Conservation (phyloP, 129 eudicot genomes). For the Artemisia argyi region DNA sequence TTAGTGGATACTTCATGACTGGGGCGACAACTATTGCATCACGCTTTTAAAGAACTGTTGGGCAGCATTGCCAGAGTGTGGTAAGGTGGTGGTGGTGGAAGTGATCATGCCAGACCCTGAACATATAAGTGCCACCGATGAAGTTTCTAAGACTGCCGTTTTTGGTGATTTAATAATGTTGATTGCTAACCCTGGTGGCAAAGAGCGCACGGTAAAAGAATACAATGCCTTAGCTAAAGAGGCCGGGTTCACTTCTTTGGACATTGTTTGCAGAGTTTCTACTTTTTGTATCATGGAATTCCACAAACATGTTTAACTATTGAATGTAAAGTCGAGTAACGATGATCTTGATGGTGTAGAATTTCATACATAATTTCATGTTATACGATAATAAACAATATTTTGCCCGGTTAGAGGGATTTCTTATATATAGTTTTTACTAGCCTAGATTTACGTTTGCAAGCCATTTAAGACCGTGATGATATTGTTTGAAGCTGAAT, state of each 20-base stretch:
- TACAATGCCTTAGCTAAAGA: conserved; percentile 22
- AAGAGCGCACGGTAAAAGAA: conserved; percentile 33
- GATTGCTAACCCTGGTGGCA: conserved; percentile 29
- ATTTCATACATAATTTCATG: too few species aligned
- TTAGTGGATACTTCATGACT: conserved; percentile 40
- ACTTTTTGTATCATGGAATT: conserved; percentile 32
- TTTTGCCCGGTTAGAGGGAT: too few species aligned
- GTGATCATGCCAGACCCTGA: conserved; percentile 21
- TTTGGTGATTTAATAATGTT: conserved; percentile 31
- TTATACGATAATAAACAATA: too few species aligned
- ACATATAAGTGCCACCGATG: background rate
- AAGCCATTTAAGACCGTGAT: too few species aligned
- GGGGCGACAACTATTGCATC: conserved; percentile 35
- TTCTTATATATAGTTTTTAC: too few species aligned
- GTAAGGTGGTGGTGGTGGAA: conserved; percentile 41
- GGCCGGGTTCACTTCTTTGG: conserved; percentile 24
- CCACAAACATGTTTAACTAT: conserved; percentile 21
- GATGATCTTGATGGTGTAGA: too few species aligned
- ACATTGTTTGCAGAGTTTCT: conserved; percentile 11
- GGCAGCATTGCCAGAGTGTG: conserved; percentile 25
- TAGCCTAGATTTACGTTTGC: too few species aligned
- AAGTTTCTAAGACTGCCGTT: conserved; percentile 9
- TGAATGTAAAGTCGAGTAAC: too few species aligned
- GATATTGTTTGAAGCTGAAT: too few species aligned
- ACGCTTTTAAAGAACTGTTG: conserved; percentile 37